Evolutionary conservation across 75 land plant genomes (phyloP).

Genomic region (Cunninghamia lanceolata): DNA sequence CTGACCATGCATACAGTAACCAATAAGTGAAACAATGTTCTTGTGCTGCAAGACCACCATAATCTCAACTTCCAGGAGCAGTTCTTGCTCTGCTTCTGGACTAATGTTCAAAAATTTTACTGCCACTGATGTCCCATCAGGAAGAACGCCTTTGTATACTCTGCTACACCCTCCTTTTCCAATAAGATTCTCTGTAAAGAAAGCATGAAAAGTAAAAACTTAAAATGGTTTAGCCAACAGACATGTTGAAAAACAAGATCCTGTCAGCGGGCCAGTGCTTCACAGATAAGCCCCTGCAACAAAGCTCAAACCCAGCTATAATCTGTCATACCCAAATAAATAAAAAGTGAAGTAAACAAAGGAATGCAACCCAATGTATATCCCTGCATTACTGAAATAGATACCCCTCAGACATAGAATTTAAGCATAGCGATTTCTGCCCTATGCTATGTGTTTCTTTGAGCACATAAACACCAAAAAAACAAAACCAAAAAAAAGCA

Average conservation of each 20-base stretch:
- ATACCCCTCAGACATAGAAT: not conserved
- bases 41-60: slow-evolving; percentile 37
- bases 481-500: not conserved
- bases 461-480: not conserved
- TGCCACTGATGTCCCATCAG: slow-evolving; percentile 45
- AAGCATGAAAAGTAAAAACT: slow-evolving; percentile 9
- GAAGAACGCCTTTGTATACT: slow-evolving; percentile 53
- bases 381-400: not conserved
- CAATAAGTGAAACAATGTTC: slow-evolving; percentile 52
- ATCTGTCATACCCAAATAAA: not conserved
- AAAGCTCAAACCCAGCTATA: not conserved
- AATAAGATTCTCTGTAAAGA: slow-evolving; percentile 45
- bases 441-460: not conserved
- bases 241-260: slow-evolving; percentile 7
- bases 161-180: slow-evolving; percentile 66
- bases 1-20: slow-evolving; percentile 44
- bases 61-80: slow-evolving; percentile 54
- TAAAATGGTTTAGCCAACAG: not conserved
- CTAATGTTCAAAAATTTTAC: slow-evolving; percentile 50
- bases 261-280: not conserved
- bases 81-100: slow-evolving; percentile 41
- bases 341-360: not conserved
- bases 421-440: not conserved
- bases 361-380: not conserved
- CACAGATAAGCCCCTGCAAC: slow-evolving; percentile 1